phyloP scores from a whole-genome alignment of 768 basidiomycete species.

The Russula foetens region DNA sequence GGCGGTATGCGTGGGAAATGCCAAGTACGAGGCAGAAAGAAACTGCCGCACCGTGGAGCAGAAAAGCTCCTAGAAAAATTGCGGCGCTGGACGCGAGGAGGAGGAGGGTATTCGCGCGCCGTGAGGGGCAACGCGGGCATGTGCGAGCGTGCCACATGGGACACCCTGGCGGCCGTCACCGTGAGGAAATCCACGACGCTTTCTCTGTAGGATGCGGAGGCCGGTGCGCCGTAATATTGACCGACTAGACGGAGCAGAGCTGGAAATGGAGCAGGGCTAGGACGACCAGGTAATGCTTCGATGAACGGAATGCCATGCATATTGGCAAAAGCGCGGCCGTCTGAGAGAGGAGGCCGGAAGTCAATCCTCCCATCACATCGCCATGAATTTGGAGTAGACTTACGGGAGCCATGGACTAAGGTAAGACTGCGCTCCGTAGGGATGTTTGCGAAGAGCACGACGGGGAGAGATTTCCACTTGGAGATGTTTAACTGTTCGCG shows the following conservation, averaged over 20 bases:
- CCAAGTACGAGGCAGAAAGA: not conserved
- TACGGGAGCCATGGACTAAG: not conserved
- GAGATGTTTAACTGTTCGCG: constrained; percentile 5
- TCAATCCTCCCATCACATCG: not conserved
- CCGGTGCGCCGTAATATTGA: not conserved
- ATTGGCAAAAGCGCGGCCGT: not conserved
- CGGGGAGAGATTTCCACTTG: constrained; percentile 11
- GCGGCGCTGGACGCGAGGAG: not conserved
- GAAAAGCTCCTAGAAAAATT: not conserved
- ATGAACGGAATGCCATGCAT: constrained; percentile 1
- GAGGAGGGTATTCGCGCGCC: not conserved
- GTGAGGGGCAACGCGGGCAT: not conserved
- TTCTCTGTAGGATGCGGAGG: not conserved
- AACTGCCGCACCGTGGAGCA: not conserved
- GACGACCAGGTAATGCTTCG: not conserved
- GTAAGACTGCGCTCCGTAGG: not conserved
- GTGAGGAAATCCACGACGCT: constrained; percentile 9
- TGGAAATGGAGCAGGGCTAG: not conserved
- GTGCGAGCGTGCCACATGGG: not conserved
- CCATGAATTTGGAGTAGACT: not conserved
- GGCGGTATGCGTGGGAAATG: not conserved
- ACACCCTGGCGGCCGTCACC: constrained; percentile 9
- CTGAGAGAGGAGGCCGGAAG: not conserved
- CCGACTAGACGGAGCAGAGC: constrained; percentile 3
- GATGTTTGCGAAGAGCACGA: constrained; percentile 9